phyloP scores from a whole-genome alignment of 2,329 filamentous ascomycete genomes.

The Trichothecium roseum region DNA sequence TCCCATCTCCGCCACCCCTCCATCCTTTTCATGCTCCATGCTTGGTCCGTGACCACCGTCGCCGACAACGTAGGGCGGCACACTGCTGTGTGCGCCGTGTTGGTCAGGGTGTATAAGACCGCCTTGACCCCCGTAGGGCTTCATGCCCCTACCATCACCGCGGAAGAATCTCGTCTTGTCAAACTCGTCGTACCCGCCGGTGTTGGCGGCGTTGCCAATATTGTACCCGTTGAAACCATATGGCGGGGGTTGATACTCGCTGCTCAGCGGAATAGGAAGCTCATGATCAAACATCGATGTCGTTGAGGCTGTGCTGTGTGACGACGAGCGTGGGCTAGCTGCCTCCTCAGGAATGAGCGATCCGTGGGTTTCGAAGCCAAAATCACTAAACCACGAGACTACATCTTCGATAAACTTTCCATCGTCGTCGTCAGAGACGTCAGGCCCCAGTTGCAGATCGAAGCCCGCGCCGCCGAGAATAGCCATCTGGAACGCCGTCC shows the following conservation, averaged over 20 bases:
- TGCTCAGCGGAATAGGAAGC: too few species aligned
- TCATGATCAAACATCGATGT: too few species aligned
- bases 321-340: constrained; percentile 6
- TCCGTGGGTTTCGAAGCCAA: constrained; percentile 34
- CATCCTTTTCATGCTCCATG: too few species aligned
- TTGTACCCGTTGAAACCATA: constrained; percentile 8
- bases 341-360: constrained; percentile 20
- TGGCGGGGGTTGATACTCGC: too few species aligned
- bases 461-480: constrained; percentile 45
- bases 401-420: constrained; percentile 31
- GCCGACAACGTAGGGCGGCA: too few species aligned
- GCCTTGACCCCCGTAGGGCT: too few species aligned
- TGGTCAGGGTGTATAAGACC: too few species aligned
- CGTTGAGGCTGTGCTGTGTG: constrained; percentile 14
- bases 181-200: too few species aligned
- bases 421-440: constrained; percentile 31
- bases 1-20: constrained; percentile 40
- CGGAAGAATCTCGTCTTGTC: constrained; percentile 22
- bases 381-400: constrained; percentile 38
- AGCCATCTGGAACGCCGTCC: constrained; percentile 57
- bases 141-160: too few species aligned
- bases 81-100: too few species aligned
- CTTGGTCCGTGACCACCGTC: too few species aligned
- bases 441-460: constrained; percentile 38
- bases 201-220: not conserved